Base-by-base conservation (phyloP, 495 filamentous ascomycete species). In the Penicillium riverlandense region DNA sequence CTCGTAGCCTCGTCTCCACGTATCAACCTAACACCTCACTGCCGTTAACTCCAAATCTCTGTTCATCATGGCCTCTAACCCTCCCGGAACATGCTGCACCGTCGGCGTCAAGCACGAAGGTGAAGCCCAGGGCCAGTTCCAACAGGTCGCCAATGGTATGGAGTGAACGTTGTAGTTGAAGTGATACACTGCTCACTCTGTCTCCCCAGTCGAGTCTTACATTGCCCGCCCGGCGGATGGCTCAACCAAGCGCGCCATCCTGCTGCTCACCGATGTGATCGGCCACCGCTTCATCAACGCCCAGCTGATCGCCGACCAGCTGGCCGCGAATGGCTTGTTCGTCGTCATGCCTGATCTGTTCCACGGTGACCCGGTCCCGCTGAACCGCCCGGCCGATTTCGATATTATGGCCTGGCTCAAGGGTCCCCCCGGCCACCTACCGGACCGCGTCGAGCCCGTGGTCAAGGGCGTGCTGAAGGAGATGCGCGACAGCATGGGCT, bases 271-370 rank as follows among this genome's bases (percentile, higher is more conserved):
- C 1, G 63, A 69, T 45, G 64, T 62, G 5, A 57, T 66, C 36
- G 65, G 63, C 9, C 59, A 66, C 35, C 50, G 47, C 4, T 67
- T 62, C 46, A 50, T 56, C 34, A 66, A 69, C 29, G 51, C 56
- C 16, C 63, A 69, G 31, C 39, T 69, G 9, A 56, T 67, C 40
- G 88, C 87, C 32, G 86, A 91, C 67, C 82, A 86, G 52, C 80
- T 79, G 39, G 86, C 87, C 16, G 80, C 80, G 40, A 82, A 84
- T 48, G 88, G 87, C 35, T 92, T 88, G 59, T 73, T 85, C 12
- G 80, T 82, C 37, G 63, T 88, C 12, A 74, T 91, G 57, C 75
- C 85, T 39, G 88, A 66, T 35, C 51, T 67, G 7, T 67, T 69
- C 49, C 46, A 62, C 43, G 62, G 63, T 12, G 63, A 69, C 22